Evolutionary conservation across 2,329 filamentous ascomycete genomes (phyloP).

Genomic region (Hyphodiscus sp.): DNA sequence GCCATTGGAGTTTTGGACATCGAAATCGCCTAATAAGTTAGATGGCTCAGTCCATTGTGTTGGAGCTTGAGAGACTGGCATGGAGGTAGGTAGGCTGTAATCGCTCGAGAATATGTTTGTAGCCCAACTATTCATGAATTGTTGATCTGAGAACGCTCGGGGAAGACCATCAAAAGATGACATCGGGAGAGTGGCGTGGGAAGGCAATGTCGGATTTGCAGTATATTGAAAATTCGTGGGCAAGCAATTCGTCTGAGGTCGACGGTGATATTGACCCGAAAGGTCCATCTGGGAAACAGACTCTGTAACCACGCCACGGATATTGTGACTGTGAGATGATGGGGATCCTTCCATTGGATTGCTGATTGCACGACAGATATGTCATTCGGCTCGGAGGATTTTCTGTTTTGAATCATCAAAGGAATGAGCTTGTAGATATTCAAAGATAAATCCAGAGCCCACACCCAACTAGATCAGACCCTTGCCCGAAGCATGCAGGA

Average conservation of each 20-base stretch:
- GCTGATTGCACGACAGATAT: slow-evolving; percentile 24
- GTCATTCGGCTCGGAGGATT: slow-evolving; percentile 25
- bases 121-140: slow-evolving; percentile 18
- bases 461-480: slow-evolving; percentile 17
- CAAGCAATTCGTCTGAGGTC: slow-evolving; percentile 17
- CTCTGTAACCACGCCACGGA: slow-evolving; percentile 7
- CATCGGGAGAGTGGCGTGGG: slow-evolving; percentile 17
- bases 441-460: slow-evolving; percentile 10
- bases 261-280: slow-evolving; percentile 20
- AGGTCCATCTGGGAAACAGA: slow-evolving; percentile 17
- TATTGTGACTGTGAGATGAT: slow-evolving; percentile 22
- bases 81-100: slow-evolving; percentile 15
- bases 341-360: slow-evolving; percentile 22
- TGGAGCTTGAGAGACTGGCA: slow-evolving; percentile 16
- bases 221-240: slow-evolving; percentile 18
- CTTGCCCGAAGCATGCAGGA: slow-evolving; percentile 23
- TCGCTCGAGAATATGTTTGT: slow-evolving; percentile 10
- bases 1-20: slow-evolving; percentile 12
- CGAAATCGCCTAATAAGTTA: slow-evolving; percentile 10
- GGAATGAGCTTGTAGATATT: slow-evolving; percentile 28
- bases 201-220: slow-evolving; percentile 11
- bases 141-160: slow-evolving; percentile 17
- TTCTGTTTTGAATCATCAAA: slow-evolving; percentile 20
- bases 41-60: slow-evolving; percentile 14
- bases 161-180: slow-evolving; percentile 24